phyloP scores from a whole-genome alignment of 306 rosid species.

The Gillenia trifoliata region DNA sequence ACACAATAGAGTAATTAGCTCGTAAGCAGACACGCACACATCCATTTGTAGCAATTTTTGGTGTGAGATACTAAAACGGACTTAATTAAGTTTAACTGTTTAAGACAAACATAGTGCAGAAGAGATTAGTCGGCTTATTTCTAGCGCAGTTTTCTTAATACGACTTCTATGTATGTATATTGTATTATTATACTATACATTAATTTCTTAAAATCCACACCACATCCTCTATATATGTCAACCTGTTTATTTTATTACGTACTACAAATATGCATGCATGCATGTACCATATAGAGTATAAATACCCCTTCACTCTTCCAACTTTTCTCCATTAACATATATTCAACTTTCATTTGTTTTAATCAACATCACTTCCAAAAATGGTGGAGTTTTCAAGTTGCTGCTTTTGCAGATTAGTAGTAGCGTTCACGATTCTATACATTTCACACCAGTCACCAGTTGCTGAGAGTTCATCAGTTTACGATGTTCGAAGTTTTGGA shows the following conservation, averaged over 20 bases:
- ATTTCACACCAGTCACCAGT: not conserved
- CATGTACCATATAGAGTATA: not conserved
- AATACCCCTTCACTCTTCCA: not conserved
- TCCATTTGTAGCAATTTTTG: too few relatives aligned
- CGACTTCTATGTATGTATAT: too few relatives aligned
- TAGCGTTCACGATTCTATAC: not conserved
- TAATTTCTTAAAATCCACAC: not conserved
- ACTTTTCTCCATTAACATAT: not conserved
- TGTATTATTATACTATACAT: too few relatives aligned
- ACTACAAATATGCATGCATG: not conserved
- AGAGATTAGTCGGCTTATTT: too few relatives aligned
- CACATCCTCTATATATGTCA: not conserved
- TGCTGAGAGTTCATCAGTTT: not conserved
- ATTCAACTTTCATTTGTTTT: too few relatives aligned
- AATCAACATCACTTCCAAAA: not conserved
- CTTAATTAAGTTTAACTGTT: too few relatives aligned
- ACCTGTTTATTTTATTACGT: not conserved
- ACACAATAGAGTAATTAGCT: too few relatives aligned
- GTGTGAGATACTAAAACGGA: too few relatives aligned
- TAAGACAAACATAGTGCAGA: too few relatives aligned
- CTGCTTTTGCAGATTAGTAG: not conserved
- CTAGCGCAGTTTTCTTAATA: too few relatives aligned
- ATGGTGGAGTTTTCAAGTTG: constrained; percentile 10
- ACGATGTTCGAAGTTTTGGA: constrained; percentile 40
- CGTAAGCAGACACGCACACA: too few relatives aligned